Evolutionary conservation across 805 yeast species (phyloP).

Genomic region (Yamadazyma philogaea): DNA sequence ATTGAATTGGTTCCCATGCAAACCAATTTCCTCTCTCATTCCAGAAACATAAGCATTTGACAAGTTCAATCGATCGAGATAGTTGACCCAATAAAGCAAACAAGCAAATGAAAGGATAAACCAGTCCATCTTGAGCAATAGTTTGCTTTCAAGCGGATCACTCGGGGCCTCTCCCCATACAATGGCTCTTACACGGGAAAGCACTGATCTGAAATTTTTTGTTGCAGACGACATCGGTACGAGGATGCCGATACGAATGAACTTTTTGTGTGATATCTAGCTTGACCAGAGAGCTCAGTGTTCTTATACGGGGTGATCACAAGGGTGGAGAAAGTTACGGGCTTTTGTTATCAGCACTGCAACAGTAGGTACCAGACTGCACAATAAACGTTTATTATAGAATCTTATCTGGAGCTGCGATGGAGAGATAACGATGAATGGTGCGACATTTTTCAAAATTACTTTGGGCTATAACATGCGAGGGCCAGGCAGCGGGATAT

Average conservation of each 20-base stretch:
- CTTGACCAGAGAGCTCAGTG: too few relatives aligned
- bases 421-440: neutral
- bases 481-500: too few relatives aligned
- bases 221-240: slow-evolving; percentile 3
- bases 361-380: neutral
- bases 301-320: too few relatives aligned
- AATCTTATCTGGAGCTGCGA: neutral
- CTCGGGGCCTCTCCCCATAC: slow-evolving; percentile 34
- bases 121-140: slow-evolving; percentile 38
- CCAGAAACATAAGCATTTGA: slow-evolving; percentile 60
- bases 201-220: neutral
- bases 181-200: slow-evolving; percentile 10
- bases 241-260: neutral
- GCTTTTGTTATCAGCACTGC: neutral
- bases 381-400: neutral
- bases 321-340: too few relatives aligned
- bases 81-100: slow-evolving; percentile 47
- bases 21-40: slow-evolving; percentile 53
- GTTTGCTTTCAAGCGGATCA: slow-evolving; percentile 28
- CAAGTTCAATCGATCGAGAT: slow-evolving; percentile 48
- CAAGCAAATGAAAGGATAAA: slow-evolving; percentile 41
- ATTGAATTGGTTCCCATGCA: slow-evolving; percentile 50
- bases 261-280: neutral
- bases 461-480: too few relatives aligned
- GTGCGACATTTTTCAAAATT: neutral